Evolutionary conservation across 2,329 filamentous ascomycete genomes (phyloP), one percentile per base, ranked within the genome.

Genomic region (Colletotrichum sp.): DNA sequence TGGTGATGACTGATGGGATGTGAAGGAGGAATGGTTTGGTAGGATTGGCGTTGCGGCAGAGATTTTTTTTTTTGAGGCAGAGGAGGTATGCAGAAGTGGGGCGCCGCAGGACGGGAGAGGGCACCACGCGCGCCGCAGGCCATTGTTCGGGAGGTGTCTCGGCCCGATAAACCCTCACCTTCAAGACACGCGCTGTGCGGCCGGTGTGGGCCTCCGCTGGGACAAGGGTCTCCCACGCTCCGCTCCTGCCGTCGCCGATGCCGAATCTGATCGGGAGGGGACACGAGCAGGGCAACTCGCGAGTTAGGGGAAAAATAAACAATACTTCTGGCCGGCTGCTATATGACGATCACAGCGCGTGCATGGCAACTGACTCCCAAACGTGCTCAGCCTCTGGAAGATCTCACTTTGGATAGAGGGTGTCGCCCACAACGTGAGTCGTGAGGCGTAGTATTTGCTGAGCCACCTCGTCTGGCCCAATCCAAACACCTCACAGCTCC

Each of bases 121-220:
- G 30, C 61, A 24, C 48, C 13, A 30, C 15, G 24, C 24, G 1
- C 55, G 16, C 28, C 16, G 26, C 26, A 28, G 26, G 4, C 56
- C n/a, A 34, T 24, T 56, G 26, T 65, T 75, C 73, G 73, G 73
- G 36, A 65, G 38, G 30, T 75, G 24, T 58, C 68, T 72, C 73
- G 73, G 73, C 73, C 73, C 73, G 73, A 75, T 8, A 26, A 43
- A 38, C 18, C 16, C 48, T n/a, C 16, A 30, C 26, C 58, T 32
- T 12, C 43, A 26, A 12, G 34, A 21, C 32, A 65, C 21, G 32
- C 56, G 38, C 48, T n/a, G 61, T 32, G 34, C 56, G 28, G 64
- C 56, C 43, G 48, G 43, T 30, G 64, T 43, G 16, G 24, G 24
- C 43, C 43, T 48, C 48, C 8, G 21, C 26, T n/a, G 15, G 43